These are phyloP conservation scores for Alopecurus myosuroides DNA, from an alignment of 176 grass and related monocot genomes.

Conservation along the genomic window DNA sequence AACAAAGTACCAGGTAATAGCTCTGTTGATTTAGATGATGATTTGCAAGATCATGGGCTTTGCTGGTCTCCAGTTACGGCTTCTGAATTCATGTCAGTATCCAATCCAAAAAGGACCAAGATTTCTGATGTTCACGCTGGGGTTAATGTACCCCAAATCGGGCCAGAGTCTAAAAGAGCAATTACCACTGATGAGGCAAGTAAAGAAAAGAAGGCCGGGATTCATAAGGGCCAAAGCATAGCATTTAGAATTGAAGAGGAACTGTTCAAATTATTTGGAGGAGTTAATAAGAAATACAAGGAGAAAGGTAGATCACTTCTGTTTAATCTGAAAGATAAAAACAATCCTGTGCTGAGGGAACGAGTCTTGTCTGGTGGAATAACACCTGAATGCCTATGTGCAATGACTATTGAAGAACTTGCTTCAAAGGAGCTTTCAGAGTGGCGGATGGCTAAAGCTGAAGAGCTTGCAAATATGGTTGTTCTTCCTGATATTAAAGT, in stretches of 20 bases:
- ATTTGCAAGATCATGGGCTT: slow-evolving; percentile 54
- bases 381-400: slow-evolving; percentile 55
- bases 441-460: slow-evolving; percentile 76
- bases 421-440: slow-evolving; percentile 82
- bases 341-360: slow-evolving; percentile 56
- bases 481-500: slow-evolving; percentile 60
- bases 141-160: not conserved
- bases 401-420: slow-evolving; percentile 73
- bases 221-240: slow-evolving; percentile 41
- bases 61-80: slow-evolving; percentile 29
- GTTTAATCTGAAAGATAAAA: slow-evolving; percentile 83
- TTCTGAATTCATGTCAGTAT: slow-evolving; percentile 5
- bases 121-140: slow-evolving; percentile 16
- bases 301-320: slow-evolving; percentile 77
- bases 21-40: slow-evolving; percentile 48
- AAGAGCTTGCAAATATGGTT: slow-evolving; percentile 71
- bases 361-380: slow-evolving; percentile 70
- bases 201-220: slow-evolving; percentile 3
- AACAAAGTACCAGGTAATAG: slow-evolving; percentile 25
- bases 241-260: slow-evolving; percentile 67
- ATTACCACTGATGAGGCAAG: slow-evolving; percentile 23
- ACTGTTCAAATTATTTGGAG: slow-evolving; percentile 66
- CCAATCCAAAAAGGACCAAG: slow-evolving; percentile 28
- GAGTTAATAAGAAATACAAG: slow-evolving; percentile 86
- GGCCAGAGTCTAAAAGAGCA: slow-evolving; percentile 22